Evolutionary conservation across 2,329 filamentous ascomycete genomes (phyloP), one percentile per base, ranked within the genome.

Genomic region (Microsporum canis): DNA sequence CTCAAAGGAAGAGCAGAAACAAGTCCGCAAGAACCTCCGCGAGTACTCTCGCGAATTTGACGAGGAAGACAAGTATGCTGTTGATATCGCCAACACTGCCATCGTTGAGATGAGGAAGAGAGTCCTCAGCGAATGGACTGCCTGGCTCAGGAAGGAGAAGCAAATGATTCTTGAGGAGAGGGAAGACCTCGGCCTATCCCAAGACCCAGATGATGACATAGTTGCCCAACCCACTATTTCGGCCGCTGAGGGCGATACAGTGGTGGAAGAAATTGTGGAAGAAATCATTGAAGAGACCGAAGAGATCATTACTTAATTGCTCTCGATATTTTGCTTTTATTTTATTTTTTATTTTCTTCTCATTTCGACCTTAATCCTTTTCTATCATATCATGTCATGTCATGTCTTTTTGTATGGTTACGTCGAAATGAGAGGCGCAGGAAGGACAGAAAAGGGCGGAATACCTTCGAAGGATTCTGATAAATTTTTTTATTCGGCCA

Each of bases 41-140:
- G 94, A 97, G 77, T 99, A 96, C 84, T 90, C 87, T 75, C 89
- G 89, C 72, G 81, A 88, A 66, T 99, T 99, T 75, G 94, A 99
- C 68, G 90, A 96, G 77, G 88, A 96, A 73, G 95, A 99, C 76
- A 84, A 88, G 65, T 91, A 95, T 72, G 91, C 92, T 72, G 91
- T 91, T 71, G 92, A 91, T 64, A 92, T 90, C 61, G 94, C 92
- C 69, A 94, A 97, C 78, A 85, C 91, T 70, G 92, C 91, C 39
- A 91, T 99, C 58, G 88, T 99, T 64, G 92, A 97, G 76, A 86
- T 85, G 67, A 85, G 94, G 68, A 86, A 92, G 72, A 81, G 84
- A 69, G 79, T 90, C 71, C 85, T 99, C 68, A 84, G 88, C 67
- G 92, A 97, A 77, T 99, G 94, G 94, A 75, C 86, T 69, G 84